Conservation (phyloP, 176 grass and related monocot genomes). For the Elymus sibiricus region DNA sequence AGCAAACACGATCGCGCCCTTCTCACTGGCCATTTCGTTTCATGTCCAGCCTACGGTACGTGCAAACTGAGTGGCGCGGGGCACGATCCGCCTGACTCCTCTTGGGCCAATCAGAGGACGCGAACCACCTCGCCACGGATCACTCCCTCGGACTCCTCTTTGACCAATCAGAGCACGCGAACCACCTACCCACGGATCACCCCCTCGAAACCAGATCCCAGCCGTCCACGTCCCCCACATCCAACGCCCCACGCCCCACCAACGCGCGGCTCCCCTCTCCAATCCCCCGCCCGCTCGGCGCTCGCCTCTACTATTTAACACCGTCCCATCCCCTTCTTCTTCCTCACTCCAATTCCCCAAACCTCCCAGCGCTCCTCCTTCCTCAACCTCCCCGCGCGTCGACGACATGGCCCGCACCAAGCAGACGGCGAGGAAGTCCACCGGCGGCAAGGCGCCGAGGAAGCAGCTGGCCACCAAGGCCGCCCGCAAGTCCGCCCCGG, state of each 20-base stretch:
- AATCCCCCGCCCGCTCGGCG: neutral
- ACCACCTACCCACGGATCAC: rapidly evolving
- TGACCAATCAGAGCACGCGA: too few species aligned
- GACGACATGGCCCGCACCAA: slow-evolving; percentile 61
- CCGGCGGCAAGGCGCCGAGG: slow-evolving; percentile 62
- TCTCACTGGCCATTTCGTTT: too few species aligned
- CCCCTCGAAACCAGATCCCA: neutral
- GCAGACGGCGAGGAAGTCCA: slow-evolving; percentile 68
- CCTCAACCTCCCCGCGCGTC: neutral
- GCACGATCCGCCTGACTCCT: too few species aligned
- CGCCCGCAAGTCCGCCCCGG: slow-evolving; percentile 61
- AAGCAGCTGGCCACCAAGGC: slow-evolving; percentile 65
- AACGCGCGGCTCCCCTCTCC: neutral
- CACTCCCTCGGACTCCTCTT: too few species aligned
- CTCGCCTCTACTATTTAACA: neutral
- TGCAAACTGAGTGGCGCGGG: too few species aligned
- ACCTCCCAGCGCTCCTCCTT: neutral
- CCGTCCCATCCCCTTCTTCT: neutral
- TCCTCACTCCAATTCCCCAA: neutral
- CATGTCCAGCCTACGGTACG: too few species aligned
- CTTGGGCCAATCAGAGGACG: too few species aligned
- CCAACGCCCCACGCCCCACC: neutral
- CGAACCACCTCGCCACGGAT: too few species aligned
- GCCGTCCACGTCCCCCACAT: neutral
- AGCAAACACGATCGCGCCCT: too few species aligned